A percentile compares a stretch with the other conserved stretches of the same genome.
phyloP scores from a whole-genome alignment of 2,329 filamentous ascomycete genomes.

The Fonsecaea erecta region DNA sequence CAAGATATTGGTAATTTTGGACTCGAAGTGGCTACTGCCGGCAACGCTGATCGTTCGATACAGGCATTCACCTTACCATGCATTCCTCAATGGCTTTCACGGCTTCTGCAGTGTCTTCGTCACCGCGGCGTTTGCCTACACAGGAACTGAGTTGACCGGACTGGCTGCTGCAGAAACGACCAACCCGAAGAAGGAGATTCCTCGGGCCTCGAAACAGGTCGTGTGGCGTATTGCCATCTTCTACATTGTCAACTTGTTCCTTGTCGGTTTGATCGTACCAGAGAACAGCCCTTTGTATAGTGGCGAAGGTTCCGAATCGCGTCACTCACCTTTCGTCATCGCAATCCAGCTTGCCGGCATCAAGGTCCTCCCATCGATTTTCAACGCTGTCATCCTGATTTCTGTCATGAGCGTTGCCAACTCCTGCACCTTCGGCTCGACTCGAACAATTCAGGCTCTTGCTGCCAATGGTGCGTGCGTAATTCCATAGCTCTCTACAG shows the following conservation, averaged over 20 bases:
- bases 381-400: slow-evolving; percentile 94
- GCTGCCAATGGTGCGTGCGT: slow-evolving; percentile 50
- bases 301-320: slow-evolving; percentile 68
- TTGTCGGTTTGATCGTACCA: slow-evolving; percentile 82
- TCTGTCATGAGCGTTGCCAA: slow-evolving; percentile 90
- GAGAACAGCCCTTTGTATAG: slow-evolving; percentile 51
- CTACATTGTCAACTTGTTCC: slow-evolving; percentile 79
- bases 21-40: slow-evolving; percentile 59
- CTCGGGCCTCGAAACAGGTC: slow-evolving; percentile 83
- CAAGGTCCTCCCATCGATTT: slow-evolving; percentile 77
- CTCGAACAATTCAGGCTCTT: slow-evolving; percentile 84
- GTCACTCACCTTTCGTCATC: slow-evolving; percentile 90
- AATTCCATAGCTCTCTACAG: neutral
- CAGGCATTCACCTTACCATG: slow-evolving; percentile 64
- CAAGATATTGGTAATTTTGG: slow-evolving; percentile 54
- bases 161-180: slow-evolving; percentile 64
- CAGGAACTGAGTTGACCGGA: slow-evolving; percentile 66
- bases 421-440: slow-evolving; percentile 87
- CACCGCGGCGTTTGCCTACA: slow-evolving; percentile 66
- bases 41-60: slow-evolving; percentile 45
- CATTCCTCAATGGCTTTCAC: slow-evolving; percentile 69
- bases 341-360: slow-evolving; percentile 86
- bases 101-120: slow-evolving; percentile 69
- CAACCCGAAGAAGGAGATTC: slow-evolving; percentile 71
- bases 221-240: slow-evolving; percentile 94